A percentile compares a stretch with the other conserved stretches of the same genome.
phyloP scores from a whole-genome alignment of 345 rosid genomes.

The Aquilaria malaccensis region DNA sequence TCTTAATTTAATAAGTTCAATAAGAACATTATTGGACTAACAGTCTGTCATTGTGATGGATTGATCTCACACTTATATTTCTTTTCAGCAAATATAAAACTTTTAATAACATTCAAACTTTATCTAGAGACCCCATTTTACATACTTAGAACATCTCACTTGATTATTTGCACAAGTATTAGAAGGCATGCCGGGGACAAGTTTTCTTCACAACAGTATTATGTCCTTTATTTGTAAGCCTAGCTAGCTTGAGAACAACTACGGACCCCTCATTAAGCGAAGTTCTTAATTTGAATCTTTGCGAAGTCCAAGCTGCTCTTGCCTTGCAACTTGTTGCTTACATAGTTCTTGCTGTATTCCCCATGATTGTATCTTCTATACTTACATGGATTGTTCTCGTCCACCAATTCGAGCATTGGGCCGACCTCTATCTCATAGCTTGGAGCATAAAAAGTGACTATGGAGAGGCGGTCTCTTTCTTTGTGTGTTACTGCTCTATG shows the following conservation, averaged over 20 bases:
- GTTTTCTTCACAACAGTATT: too few species aligned
- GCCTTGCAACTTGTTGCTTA: conserved; percentile 77
- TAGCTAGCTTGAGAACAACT: background rate
- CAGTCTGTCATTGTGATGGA: too few species aligned
- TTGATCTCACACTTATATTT: too few species aligned
- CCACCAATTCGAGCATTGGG: conserved; percentile 68
- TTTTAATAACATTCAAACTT: too few species aligned
- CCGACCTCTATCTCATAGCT: conserved; percentile 80
- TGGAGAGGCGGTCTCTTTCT: conserved; percentile 77
- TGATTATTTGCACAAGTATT: too few species aligned
- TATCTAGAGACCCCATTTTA: too few species aligned
- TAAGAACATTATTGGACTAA: too few species aligned
- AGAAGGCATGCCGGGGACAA: too few species aligned
- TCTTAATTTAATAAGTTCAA: too few species aligned
- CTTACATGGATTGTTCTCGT: conserved; percentile 72
- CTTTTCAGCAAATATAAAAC: too few species aligned
- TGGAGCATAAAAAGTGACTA: conserved; percentile 93
- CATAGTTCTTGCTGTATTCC: conserved; percentile 82
- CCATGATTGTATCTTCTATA: conserved; percentile 86
- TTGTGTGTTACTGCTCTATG: conserved; percentile 81
- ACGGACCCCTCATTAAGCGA: conserved; percentile 8
- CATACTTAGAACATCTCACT: too few species aligned
- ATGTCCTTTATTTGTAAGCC: background rate
- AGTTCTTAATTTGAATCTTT: conserved; percentile 32
- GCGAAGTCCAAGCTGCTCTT: conserved; percentile 88